phyloP scores from a whole-genome alignment of 1,284 basidiomycete genomes.

The Tilletiopsis washingtonensis region DNA sequence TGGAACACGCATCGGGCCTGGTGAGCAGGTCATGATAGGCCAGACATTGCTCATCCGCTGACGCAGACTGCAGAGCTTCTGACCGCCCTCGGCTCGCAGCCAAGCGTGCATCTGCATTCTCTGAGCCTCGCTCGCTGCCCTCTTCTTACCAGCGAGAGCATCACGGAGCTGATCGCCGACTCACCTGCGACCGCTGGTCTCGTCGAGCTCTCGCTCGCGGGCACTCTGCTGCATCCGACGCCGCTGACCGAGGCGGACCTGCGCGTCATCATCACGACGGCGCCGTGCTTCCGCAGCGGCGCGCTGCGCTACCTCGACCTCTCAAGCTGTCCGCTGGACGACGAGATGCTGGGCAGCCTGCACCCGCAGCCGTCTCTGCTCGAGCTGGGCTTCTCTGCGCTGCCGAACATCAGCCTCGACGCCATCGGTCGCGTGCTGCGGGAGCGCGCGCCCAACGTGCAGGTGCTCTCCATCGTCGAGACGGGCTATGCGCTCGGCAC shows the following conservation, averaged over 20 bases:
- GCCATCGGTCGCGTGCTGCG: conserved; percentile 65
- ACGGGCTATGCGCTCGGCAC: conserved; percentile 50
- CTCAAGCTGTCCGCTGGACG: conserved; percentile 69
- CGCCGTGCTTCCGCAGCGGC: conserved; percentile 73
- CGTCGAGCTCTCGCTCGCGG: conserved; percentile 76
- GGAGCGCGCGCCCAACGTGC: conserved; percentile 65
- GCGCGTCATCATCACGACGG: conserved; percentile 60
- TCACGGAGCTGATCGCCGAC: conserved; percentile 66
- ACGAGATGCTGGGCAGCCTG: conserved; percentile 52
- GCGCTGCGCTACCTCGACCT: conserved; percentile 79
- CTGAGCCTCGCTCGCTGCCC: conserved; percentile 83
- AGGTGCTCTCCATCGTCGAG: conserved; percentile 73
- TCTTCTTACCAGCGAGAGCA: conserved; percentile 68
- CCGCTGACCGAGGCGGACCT: conserved; percentile 67
- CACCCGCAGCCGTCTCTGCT: conserved; percentile 67
- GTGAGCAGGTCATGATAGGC: no score
- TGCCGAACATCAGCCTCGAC: conserved; percentile 58
- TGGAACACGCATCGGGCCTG: conserved; percentile 63
- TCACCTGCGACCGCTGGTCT: conserved; percentile 59
- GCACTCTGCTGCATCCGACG: conserved; percentile 77
- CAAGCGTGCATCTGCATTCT: conserved; percentile 63
- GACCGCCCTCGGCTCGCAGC: conserved; percentile 58
- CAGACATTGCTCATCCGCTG: no score
- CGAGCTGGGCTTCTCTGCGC: conserved; percentile 60
- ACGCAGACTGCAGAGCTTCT: conserved; percentile 77